Base-by-base conservation (phyloP, 345 rosid genomes). In the Eutrema yunnanense region DNA sequence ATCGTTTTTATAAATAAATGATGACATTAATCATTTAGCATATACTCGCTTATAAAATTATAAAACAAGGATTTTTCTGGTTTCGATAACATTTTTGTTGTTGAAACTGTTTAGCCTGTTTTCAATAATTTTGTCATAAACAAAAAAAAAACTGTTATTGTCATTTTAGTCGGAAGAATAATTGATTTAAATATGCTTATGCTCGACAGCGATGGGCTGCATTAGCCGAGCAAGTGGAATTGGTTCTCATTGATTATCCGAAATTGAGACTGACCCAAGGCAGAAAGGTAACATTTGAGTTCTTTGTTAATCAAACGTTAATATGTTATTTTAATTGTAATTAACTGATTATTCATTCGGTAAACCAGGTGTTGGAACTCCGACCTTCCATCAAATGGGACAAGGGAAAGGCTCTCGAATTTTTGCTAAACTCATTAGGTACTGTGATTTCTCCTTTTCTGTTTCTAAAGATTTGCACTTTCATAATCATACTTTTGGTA, bases 321-420 rank as follows among this genome's bases (percentile, higher is more conserved):
- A 48, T 57, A 49, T 19, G 1, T 0, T 19, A 19, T 60, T 22
- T 22, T 22, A 22, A 22, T 22, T 22, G 26, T 41, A 19, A 52
- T 41, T n/a, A 41, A 44, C 4, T 13, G 37, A 3, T 22, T 22
- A 48, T 38, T 10, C 13, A 11, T 44, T 65, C 38, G 14, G 22
- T 19, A 12, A 34, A 33, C 3, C 9, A 86, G 88, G 84, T 87
- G 5, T 56, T 87, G 40, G 92, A 87, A 77, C 75, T 87, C 13
- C 83, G 89, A 10, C 92, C 89, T 44, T 78, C 79, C 3, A 82
- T 85, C 29, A 75, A 82, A 38, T 85, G 92, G 92, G 81, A 87
- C 75, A 85, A 87, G 67, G 87, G 89, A 36, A 73, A 79, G 40
- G 91, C 88, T 16, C 71, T 87, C 29, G 81, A 79, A 12, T 85